These are phyloP conservation scores for Acacia confusa DNA, from an alignment of 306 rosid species.

Conservation along the genomic window DNA sequence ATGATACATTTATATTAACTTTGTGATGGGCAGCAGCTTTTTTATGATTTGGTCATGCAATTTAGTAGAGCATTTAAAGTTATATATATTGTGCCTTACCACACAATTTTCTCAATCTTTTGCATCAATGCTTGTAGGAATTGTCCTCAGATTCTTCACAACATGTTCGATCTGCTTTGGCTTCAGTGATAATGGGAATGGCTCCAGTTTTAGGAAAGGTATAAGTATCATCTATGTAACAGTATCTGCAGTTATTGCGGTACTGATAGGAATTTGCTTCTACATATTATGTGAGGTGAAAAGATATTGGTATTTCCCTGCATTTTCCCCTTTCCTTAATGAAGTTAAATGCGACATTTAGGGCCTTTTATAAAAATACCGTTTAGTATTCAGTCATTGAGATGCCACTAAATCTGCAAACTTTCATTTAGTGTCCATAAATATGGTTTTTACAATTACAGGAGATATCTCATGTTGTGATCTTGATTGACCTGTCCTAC, in stretches of 20 bases:
- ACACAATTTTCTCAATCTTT: conserved; percentile 4
- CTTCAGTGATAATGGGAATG: conserved; percentile 93
- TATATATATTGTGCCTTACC: background rate
- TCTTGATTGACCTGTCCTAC: background rate
- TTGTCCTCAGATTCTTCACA: conserved; percentile 83
- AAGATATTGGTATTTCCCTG: background rate
- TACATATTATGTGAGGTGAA: background rate
- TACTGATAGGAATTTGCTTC: background rate
- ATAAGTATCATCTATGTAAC: background rate
- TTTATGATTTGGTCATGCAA: background rate
- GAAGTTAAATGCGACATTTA: conserved; percentile 7
- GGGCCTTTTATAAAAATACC: background rate
- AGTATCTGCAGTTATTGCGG: conserved; percentile 19
- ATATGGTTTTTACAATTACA: conserved; percentile 8
- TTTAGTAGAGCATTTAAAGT: background rate
- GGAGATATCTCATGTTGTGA: background rate
- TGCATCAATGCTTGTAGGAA: conserved; percentile 49
- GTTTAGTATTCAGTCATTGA: background rate
- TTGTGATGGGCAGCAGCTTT: background rate
- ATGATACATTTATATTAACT: background rate
- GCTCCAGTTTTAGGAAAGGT: conserved; percentile 90
- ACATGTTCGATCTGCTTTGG: conserved; percentile 89
- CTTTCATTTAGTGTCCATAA: background rate
- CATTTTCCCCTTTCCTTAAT: background rate
- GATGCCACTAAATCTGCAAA: background rate